Evolutionary conservation across 306 rosid genomes (phyloP), one percentile per base, ranked within the genome.

Genomic region (Cicer cuneatum): DNA sequence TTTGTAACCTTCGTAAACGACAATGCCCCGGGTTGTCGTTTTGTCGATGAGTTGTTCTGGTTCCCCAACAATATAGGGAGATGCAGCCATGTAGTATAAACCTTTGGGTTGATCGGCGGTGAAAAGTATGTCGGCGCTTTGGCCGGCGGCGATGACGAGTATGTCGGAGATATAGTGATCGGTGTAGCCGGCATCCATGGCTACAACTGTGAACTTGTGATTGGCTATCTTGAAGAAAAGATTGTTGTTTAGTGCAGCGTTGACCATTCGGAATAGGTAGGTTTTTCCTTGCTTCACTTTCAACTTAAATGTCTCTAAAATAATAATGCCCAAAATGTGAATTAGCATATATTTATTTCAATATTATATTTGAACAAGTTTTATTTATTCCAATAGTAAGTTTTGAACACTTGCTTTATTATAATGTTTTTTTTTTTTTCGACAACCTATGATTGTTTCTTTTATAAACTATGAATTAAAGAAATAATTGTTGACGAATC

Each of bases 41-140:
- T 90, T 86, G 39, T 53, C 2, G 66, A 66, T 66, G 1, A 53
- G 65, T 0, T 90, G 90, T 16, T 81, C 14, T 0, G 96, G 90
- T 86, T 66, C 88, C 77, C 52, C 65, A 1, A 40, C 12, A 24
- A 40, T 13, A 7, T 90, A 90, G 0, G 88, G 80, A 1, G 49
- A 51, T 4, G 90, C 90, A 0, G 89, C 92, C 89, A 89, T 89
- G 83, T 84, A 91, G 57, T 91, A 91, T 0, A 90, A 84, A 0
- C 87, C 86, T 4, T 19, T 33, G 0, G 78, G 59, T 56, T 81
- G 89, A 65, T 91, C 59, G 0, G 90, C 78, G 1, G 40, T 72
- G 54, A 89, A 7, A 8, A 91, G 85, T 11, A 79, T 86, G 7
- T 89, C 92, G 3, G 62, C 56, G 37, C 88, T 91, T 35, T 89